phyloP scores from a whole-genome alignment of 2,329 filamentous ascomycete genomes.

The Aspergillus piperis region DNA sequence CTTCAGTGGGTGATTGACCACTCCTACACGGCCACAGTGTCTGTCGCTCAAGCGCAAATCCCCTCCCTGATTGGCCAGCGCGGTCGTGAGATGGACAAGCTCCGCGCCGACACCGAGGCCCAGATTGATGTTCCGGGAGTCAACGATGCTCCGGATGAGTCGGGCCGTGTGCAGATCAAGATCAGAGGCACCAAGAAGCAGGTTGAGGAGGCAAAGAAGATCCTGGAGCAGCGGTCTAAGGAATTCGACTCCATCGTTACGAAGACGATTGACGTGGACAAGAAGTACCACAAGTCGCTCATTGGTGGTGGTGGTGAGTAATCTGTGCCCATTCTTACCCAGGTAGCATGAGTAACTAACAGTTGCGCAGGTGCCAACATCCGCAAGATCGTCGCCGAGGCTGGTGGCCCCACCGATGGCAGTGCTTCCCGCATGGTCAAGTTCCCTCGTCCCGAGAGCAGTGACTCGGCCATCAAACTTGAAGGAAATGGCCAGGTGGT shows the following conservation, averaged over 20 bases:
- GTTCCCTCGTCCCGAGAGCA: conserved; percentile 86
- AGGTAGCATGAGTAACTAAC: conserved; percentile 9
- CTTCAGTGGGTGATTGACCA: conserved; percentile 89
- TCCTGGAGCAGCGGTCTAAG: conserved; percentile 81
- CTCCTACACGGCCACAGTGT: conserved; percentile 74
- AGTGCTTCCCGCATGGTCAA: conserved; percentile 87
- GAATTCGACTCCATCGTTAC: conserved; percentile 88
- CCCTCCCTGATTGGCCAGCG: conserved; percentile 92
- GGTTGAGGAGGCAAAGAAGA: conserved; percentile 87
- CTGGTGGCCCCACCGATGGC: conserved; percentile 85
- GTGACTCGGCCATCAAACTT: conserved; percentile 80
- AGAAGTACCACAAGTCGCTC: conserved; percentile 81
- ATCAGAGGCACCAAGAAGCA: conserved; percentile 91
- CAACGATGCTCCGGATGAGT: conserved; percentile 66
- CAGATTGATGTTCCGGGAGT: conserved; percentile 88
- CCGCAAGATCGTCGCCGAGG: conserved; percentile 79
- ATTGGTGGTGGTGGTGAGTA: conserved; percentile 84
- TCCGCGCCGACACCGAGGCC: conserved; percentile 80
- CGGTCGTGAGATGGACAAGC: conserved; percentile 85
- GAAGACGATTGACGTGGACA: conserved; percentile 84
- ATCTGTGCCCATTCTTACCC: conserved; percentile 40
- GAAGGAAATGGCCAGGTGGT: conserved; percentile 84
- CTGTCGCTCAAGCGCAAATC: conserved; percentile 86
- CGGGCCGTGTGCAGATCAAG: conserved; percentile 76
- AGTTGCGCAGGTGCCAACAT: conserved; percentile 71